phyloP scores from a whole-genome alignment of 1,284 basidiomycete genomes.

The Earliella scabrosa region DNA sequence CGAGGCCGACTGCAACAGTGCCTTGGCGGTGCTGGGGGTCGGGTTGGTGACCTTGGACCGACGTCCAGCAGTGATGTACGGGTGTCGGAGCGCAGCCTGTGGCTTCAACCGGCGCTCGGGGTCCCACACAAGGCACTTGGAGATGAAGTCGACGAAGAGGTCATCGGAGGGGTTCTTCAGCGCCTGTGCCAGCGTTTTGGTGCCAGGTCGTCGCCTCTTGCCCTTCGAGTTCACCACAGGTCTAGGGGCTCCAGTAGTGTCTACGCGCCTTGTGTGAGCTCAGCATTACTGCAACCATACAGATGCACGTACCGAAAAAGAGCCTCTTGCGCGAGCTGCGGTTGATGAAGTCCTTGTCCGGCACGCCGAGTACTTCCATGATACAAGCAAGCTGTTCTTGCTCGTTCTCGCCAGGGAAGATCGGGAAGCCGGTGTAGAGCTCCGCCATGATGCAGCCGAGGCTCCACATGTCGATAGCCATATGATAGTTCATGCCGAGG shows the following conservation, averaged over 20 bases:
- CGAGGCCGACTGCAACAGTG: slow-evolving; percentile 52
- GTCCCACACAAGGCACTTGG: slow-evolving; percentile 97
- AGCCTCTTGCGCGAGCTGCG: slow-evolving; percentile 92
- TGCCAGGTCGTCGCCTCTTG: slow-evolving; percentile 86
- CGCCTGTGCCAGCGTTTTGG: slow-evolving; percentile 89
- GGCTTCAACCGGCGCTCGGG: slow-evolving; percentile 96
- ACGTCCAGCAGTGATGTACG: slow-evolving; percentile 78
- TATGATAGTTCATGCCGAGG: slow-evolving; percentile 92
- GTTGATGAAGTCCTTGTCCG: slow-evolving; percentile 95
- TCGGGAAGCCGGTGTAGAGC: slow-evolving; percentile 98
- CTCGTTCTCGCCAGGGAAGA: slow-evolving; percentile 99
- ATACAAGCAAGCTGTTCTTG: slow-evolving; percentile 99
- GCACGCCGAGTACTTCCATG: slow-evolving; percentile 98
- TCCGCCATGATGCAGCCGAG: slow-evolving; percentile 98
- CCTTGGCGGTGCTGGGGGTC: slow-evolving; percentile 51
- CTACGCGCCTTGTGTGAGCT: slow-evolving; percentile 45
- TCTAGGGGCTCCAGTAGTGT: slow-evolving; percentile 90
- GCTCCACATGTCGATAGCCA: slow-evolving; percentile 98
- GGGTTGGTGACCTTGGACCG: slow-evolving; percentile 49
- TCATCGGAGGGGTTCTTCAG: slow-evolving; percentile 85
- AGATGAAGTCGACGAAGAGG: slow-evolving; percentile 89
- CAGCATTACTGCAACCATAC: neutral
- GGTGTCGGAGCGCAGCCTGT: slow-evolving; percentile 90
- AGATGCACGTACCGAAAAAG: slow-evolving; percentile 82
- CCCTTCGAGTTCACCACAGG: slow-evolving; percentile 98